phyloP scores from a whole-genome alignment of 208 protist species.

The Acanthamoeba sp. region DNA sequence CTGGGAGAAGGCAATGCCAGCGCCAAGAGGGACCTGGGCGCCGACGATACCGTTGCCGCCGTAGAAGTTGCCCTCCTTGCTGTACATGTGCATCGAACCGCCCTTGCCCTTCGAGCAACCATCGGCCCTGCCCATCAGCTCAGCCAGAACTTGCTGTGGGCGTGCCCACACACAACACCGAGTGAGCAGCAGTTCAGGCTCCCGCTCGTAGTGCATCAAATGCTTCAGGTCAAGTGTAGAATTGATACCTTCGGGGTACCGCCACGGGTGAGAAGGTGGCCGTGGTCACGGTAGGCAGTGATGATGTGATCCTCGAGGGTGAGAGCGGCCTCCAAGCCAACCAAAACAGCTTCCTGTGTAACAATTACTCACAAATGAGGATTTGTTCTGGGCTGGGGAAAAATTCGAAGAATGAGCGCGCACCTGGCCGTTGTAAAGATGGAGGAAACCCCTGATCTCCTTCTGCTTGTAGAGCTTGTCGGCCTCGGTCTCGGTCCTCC shows the following conservation, averaged over 20 bases:
- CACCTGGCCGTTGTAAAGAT: conserved; percentile 98
- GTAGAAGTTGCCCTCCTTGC: conserved; percentile 94
- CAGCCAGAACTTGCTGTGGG: conserved; percentile 87
- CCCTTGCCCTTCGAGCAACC: conserved; percentile 96
- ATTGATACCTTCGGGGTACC: conserved; percentile 90
- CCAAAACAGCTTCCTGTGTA: conserved; percentile 94
- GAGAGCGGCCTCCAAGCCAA: conserved; percentile 95
- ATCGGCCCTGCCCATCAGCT: conserved; percentile 92
- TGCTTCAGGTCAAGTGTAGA: background rate
- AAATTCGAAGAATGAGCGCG: background rate
- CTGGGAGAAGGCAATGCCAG: conserved; percentile 95
- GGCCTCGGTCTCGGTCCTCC: conserved; percentile 95
- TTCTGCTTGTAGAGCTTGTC: conserved; percentile 97
- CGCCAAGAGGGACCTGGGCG: conserved; percentile 96
- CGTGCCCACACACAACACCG: background rate
- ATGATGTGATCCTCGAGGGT: conserved; percentile 95
- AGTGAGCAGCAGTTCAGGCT: conserved; percentile 78
- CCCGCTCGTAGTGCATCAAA: background rate
- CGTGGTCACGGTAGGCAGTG: conserved; percentile 98
- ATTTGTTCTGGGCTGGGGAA: background rate
- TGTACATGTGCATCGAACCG: conserved; percentile 99
- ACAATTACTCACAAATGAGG: background rate
- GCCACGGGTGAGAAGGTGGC: conserved; percentile 94
- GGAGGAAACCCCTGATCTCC: conserved; percentile 98
- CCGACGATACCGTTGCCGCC: conserved; percentile 99